These are phyloP conservation scores for Leucocoprinus sp. DNA, from an alignment of 768 basidiomycete genomes.

Conservation along the genomic window DNA sequence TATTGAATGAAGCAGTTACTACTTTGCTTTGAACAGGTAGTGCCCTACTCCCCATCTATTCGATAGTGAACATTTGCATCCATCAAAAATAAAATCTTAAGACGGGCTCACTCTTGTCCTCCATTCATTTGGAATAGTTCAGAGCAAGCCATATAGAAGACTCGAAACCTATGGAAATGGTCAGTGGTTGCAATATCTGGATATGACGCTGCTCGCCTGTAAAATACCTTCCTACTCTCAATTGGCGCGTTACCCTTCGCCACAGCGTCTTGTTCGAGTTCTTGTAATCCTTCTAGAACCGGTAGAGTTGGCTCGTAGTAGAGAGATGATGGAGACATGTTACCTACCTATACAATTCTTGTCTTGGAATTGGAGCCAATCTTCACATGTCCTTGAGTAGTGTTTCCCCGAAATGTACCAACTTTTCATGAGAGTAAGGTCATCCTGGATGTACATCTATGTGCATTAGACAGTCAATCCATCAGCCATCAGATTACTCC, in stretches of 20 bases:
- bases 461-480: background rate
- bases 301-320: background rate
- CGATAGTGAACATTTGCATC: background rate
- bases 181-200: background rate
- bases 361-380: conserved; percentile 58
- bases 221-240: conserved; percentile 55
- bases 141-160: conserved; percentile 66
- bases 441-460: conserved; percentile 56
- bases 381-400: conserved; percentile 56
- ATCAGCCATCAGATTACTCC: background rate
- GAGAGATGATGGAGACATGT: background rate
- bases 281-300: conserved; percentile 32
- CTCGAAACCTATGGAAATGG: conserved; percentile 43
- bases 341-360: conserved; percentile 33
- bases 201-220: conserved; percentile 26
- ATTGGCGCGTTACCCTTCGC: conserved; percentile 34
- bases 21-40: conserved; percentile 37
- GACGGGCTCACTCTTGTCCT: conserved; percentile 48
- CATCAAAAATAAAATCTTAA: conserved; percentile 9
- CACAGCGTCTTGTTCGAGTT: conserved; percentile 40
- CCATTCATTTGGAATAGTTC: conserved; percentile 56
- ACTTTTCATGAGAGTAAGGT: conserved; percentile 48
- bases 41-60: conserved; percentile 49
- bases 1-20: background rate
- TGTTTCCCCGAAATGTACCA: conserved; percentile 59